Conservation (phyloP, 345 rosid species). For the Sisymbrium altissimum region DNA sequence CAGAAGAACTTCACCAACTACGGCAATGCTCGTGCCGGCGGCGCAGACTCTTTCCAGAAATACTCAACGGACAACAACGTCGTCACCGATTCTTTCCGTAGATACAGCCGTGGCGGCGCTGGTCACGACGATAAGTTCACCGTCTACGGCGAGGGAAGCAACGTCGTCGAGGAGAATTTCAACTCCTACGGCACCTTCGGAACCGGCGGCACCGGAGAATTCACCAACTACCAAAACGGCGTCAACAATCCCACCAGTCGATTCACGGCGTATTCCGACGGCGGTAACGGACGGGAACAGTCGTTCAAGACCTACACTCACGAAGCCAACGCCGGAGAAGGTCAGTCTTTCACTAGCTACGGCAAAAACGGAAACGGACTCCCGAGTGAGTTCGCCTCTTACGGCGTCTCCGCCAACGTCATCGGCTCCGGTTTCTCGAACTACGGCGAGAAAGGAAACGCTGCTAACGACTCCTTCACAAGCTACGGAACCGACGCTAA, state of each 20-base stretch:
- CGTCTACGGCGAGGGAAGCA: slow-evolving; percentile 39
- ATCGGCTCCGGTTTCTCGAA: slow-evolving; percentile 60
- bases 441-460: slow-evolving; percentile 63
- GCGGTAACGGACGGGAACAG: slow-evolving; percentile 44
- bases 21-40: slow-evolving; percentile 48
- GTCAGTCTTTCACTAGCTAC: slow-evolving; percentile 53
- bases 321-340: slow-evolving; percentile 54
- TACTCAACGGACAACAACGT: slow-evolving; percentile 43
- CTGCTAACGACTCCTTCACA: slow-evolving; percentile 57
- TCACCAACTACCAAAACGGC: slow-evolving; percentile 47
- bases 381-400: slow-evolving; percentile 51
- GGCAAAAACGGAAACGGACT: slow-evolving; percentile 65
- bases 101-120: slow-evolving; percentile 48
- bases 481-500: slow-evolving; percentile 65
- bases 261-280: slow-evolving; percentile 61
- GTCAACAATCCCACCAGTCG: slow-evolving; percentile 61
- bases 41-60: slow-evolving; percentile 51
- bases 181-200: slow-evolving; percentile 62
- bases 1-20: slow-evolving; percentile 78
- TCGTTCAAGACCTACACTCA: slow-evolving; percentile 49
- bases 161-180: slow-evolving; percentile 71
- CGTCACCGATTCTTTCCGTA: slow-evolving; percentile 48
- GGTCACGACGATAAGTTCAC: slow-evolving; percentile 46
- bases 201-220: slow-evolving; percentile 62
- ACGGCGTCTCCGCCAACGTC: slow-evolving; percentile 57